Evolutionary conservation across 169 alveolate genomes (phyloP).

Genomic region (Eimeria praecox): DNA sequence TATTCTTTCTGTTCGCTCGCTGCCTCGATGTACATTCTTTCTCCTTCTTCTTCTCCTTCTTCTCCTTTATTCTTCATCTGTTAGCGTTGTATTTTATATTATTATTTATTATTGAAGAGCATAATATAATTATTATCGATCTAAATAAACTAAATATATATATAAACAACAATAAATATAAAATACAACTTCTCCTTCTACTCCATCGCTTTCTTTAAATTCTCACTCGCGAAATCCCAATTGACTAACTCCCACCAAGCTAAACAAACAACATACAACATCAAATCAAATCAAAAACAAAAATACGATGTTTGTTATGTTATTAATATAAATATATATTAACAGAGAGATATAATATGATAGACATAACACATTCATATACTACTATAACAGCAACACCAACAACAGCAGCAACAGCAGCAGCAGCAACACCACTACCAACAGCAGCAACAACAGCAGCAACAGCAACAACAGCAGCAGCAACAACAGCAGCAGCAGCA

Average conservation of each 20-base stretch:
- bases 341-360: background rate
- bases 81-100: no score
- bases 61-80: no score
- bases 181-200: background rate
- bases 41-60: no score
- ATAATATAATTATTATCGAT: no score
- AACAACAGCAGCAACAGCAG: background rate
- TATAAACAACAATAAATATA: no score
- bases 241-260: constrained; percentile 93
- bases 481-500: background rate
- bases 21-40: no score
- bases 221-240: constrained; percentile 91
- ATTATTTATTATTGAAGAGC: no score
- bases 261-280: constrained; percentile 83
- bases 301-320: no score
- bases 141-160: no score
- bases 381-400: background rate
- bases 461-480: no score
- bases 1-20: no score
- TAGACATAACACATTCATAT: background rate
- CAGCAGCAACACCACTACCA: background rate
- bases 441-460: background rate
- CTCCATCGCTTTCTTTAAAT: constrained; percentile 65
- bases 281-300: background rate
- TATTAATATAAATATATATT: background rate